Evolutionary conservation across 306 rosid species (phyloP).

Genomic region (Quercus bicolor): DNA sequence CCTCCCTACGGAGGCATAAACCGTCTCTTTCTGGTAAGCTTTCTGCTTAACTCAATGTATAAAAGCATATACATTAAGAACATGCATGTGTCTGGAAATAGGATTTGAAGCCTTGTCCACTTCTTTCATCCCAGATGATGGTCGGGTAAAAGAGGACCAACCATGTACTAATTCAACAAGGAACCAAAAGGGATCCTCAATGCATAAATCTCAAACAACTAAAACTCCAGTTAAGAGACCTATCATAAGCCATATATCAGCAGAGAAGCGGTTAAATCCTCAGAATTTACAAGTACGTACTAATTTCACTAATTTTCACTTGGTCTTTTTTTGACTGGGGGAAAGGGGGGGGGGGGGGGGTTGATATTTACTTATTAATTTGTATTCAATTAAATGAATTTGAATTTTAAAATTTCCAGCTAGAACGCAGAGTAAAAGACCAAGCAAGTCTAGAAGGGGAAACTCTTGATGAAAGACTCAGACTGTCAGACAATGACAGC

Average conservation of each 20-base stretch:
- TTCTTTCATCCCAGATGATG: conserved; percentile 46
- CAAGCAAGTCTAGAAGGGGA: conserved; percentile 34
- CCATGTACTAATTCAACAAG: conserved; percentile 33
- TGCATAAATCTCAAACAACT: conserved; percentile 21
- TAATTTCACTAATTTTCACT: neutral
- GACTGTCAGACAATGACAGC: conserved; percentile 37
- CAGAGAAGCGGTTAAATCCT: conserved; percentile 38
- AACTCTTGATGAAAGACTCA: conserved; percentile 27
- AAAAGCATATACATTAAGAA: neutral
- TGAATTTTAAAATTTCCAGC: conserved; percentile 42
- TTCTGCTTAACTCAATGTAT: conserved; percentile 5
- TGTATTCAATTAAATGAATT: conserved; percentile 4
- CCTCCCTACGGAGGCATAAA: conserved; percentile 14
- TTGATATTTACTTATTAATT: neutral
- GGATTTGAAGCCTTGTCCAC: conserved; percentile 9
- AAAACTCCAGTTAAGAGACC: conserved; percentile 44
- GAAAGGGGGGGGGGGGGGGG: neutral
- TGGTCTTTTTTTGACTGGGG: neutral
- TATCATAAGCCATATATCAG: conserved; percentile 38
- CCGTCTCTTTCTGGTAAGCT: conserved; percentile 41
- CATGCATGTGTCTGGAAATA: conserved; percentile 1
- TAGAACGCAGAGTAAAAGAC: conserved; percentile 35
- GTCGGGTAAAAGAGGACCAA: conserved; percentile 62
- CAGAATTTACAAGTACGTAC: conserved; percentile 48
- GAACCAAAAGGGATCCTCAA: conserved; percentile 34